These are phyloP conservation scores for Chalara sp. DNA, from an alignment of 2,329 filamentous ascomycete species.

Conservation along the genomic window DNA sequence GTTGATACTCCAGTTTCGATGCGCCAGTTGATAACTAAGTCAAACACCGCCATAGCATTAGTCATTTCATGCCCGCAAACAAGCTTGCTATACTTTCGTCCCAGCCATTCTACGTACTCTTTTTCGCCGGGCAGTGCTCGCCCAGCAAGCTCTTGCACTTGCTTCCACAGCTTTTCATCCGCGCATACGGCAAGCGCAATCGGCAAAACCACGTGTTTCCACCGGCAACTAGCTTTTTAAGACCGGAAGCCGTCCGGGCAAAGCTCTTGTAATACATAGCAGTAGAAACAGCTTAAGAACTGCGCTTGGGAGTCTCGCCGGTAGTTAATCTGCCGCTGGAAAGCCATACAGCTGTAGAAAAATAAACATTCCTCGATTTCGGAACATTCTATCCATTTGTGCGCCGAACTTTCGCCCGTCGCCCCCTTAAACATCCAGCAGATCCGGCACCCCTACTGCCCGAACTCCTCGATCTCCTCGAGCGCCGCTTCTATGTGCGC, in stretches of 20 bases:
- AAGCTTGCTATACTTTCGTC: background rate
- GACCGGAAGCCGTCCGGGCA: background rate
- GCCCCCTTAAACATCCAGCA: background rate
- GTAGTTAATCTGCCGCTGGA: background rate
- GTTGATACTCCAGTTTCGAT: background rate
- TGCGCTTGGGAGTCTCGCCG: background rate
- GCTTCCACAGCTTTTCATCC: background rate
- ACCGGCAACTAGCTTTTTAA: background rate
- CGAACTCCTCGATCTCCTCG: background rate
- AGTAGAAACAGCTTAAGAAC: background rate
- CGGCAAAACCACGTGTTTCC: background rate
- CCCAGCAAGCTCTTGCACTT: background rate
- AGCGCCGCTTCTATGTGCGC: background rate
- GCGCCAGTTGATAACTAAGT: background rate
- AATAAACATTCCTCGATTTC: background rate
- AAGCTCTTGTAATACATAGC: background rate
- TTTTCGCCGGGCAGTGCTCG: background rate
- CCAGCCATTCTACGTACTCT: background rate
- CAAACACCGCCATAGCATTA: background rate
- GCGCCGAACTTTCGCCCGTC: background rate
- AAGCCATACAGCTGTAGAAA: background rate
- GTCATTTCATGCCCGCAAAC: background rate
- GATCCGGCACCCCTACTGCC: background rate
- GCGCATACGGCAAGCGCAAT: background rate
- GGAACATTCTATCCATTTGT: background rate